Evolutionary conservation across 305 asterid species (phyloP).

Genomic region (Fraxinus nigra): DNA sequence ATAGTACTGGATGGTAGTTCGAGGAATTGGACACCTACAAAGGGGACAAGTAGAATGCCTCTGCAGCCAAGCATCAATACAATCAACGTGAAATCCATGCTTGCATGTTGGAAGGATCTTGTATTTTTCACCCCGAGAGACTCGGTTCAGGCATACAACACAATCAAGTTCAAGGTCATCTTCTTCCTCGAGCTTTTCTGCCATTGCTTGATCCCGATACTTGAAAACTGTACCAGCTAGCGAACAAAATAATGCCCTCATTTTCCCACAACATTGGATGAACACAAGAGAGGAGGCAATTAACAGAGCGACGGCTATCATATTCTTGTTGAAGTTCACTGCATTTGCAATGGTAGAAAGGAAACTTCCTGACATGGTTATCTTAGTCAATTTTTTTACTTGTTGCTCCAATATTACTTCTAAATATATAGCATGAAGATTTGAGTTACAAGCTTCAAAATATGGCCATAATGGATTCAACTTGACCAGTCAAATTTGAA

Average conservation of each 20-base stretch:
- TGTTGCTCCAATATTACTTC: background rate
- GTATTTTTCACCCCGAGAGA: constrained; percentile 16
- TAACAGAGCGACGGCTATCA: background rate
- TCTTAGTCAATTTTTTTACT: background rate
- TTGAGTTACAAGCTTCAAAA: background rate
- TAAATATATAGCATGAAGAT: background rate
- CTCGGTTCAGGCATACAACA: constrained; percentile 13
- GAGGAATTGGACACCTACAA: constrained; percentile 15
- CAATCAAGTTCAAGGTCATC: constrained; percentile 7
- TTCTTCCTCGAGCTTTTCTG: background rate
- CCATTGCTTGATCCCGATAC: background rate
- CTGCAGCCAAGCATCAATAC: constrained; percentile 26
- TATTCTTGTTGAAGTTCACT: background rate
- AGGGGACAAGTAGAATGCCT: constrained; percentile 20
- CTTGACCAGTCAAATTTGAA: background rate
- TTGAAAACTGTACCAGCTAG: background rate
- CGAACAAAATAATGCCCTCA: background rate
- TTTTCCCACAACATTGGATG: background rate
- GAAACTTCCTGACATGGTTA: background rate
- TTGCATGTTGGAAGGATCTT: constrained; percentile 18
- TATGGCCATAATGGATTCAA: background rate
- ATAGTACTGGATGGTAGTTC: background rate
- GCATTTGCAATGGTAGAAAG: constrained; percentile 1
- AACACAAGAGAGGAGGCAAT: background rate
- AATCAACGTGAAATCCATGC: constrained; percentile 23